Conservation (phyloP, 495 filamentous ascomycete genomes). For the Cercophora sp. region DNA sequence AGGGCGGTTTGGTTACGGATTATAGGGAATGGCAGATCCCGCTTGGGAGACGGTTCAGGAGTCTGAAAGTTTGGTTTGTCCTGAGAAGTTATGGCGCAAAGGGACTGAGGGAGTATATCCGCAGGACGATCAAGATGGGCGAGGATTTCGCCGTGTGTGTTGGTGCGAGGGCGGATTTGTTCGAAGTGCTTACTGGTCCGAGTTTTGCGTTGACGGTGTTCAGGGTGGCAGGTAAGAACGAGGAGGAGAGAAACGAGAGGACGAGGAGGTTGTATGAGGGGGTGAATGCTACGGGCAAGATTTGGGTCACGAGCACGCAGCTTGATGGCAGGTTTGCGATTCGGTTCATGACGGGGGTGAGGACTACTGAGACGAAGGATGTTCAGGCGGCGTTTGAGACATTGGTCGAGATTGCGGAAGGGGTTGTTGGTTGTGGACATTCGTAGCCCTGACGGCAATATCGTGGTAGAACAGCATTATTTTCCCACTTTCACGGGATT, state of each 20-base stretch:
- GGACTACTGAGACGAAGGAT: constrained; percentile 64
- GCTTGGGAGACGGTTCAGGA: constrained; percentile 83
- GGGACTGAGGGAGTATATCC: constrained; percentile 72
- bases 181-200: constrained; percentile 71
- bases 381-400: constrained; percentile 74
- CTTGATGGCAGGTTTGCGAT: constrained; percentile 77
- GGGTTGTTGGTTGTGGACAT: too few relatives aligned
- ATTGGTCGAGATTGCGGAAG: constrained; percentile 64
- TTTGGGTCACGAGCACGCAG: constrained; percentile 79
- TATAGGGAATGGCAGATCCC: constrained; percentile 99
- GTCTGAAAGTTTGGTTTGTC: constrained; percentile 96
- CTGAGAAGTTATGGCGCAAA: constrained; percentile 78
- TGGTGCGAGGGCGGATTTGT: constrained; percentile 60
- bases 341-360: constrained; percentile 69
- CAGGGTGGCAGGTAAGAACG: constrained; percentile 38
- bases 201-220: constrained; percentile 81
- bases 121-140: constrained; percentile 61
- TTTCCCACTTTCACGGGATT: too few relatives aligned
- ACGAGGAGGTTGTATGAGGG: constrained; percentile 77
- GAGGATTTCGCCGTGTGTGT: constrained; percentile 63
- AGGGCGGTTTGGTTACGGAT: constrained; percentile 84
- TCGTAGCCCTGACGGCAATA: too few relatives aligned
- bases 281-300: constrained; percentile 70
- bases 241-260: constrained; percentile 56
- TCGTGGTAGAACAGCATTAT: too few relatives aligned